Base-by-base conservation (phyloP, 371 early-diverging fungal genomes). In the Circinella minor region DNA sequence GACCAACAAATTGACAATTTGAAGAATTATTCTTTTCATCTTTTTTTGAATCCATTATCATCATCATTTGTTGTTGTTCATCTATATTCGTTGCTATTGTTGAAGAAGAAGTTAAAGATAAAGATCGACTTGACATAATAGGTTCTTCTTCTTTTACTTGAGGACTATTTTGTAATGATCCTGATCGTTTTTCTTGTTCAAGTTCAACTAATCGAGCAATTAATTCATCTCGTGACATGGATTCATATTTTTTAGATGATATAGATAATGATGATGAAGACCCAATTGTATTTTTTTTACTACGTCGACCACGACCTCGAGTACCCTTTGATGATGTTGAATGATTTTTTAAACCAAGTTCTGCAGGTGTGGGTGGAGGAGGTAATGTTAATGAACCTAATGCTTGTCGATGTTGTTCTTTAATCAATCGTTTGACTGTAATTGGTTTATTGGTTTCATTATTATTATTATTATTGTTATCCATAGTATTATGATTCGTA, bases 301-400 rank as follows among this genome's bases (percentile, higher is more conserved):
- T 11, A 63, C 48, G n/a, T n/a, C 36, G 70, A 65, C 18, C 61
- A 27, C 27, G 27, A 27, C 27, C 27, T 27, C 27, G 27, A 27
- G 27, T 27, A 27, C 27, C 2, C 27, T 2, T 27, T 36, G 18
- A 49, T 36, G 38, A 37, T 34, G 49, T 43, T 14, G 37, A 51
- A 54, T 20, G 63, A 14, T 34, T 54, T 39, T 73, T 51, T 1
- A 77, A 65, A 0, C 79, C 78, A 15, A 81, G 60, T 57, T 81
- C 81, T 11, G 77, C 77, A 37, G 78, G 78, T 37, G 81, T 79
- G 2, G 82, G 82, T 37, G 74, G 77, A 10, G 79, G 79, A 4
- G 79, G 79, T 20, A 79, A 64, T 15, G 69, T 57, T 51, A 81
- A 71, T 4, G 59, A 37, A 2, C 77, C 74, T 1, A 76, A 43